These are phyloP conservation scores for Neodidymelliopsis sp. DNA, from an alignment of 2,329 filamentous ascomycete genomes.

Conservation along the genomic window DNA sequence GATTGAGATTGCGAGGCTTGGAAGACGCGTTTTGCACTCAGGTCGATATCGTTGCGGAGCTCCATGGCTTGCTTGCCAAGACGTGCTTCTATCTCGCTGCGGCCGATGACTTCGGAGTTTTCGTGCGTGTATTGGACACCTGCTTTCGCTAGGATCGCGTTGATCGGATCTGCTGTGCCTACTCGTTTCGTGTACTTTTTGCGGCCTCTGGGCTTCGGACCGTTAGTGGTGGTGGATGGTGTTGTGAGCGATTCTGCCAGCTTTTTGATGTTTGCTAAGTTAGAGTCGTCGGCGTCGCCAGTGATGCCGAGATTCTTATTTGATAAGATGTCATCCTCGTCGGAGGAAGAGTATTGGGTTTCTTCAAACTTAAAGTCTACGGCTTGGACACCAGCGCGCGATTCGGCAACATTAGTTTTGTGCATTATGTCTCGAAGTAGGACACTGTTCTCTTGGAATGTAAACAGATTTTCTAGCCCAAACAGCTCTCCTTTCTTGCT, in stretches of 20 bases:
- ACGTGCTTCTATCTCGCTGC: conserved; percentile 87
- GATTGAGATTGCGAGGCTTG: conserved; percentile 53
- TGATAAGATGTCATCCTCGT: conserved; percentile 34
- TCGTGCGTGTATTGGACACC: conserved; percentile 97
- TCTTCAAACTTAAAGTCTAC: conserved; percentile 69
- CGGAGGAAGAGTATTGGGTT: conserved; percentile 37
- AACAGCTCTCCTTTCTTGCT: conserved; percentile 93
- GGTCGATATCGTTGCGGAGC: conserved; percentile 59
- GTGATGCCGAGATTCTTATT: conserved; percentile 36
- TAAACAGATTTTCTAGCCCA: conserved; percentile 85
- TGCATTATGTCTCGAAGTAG: conserved; percentile 95
- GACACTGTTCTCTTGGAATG: conserved; percentile 78
- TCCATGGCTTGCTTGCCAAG: conserved; percentile 79
- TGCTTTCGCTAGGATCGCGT: conserved; percentile 85
- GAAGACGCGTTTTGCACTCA: conserved; percentile 66
- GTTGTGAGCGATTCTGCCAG: conserved; percentile 44
- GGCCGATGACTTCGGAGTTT: conserved; percentile 92
- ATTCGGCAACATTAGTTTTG: conserved; percentile 96
- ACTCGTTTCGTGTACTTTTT: conserved; percentile 41
- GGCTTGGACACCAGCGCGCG: conserved; percentile 81
- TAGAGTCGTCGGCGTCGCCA: conserved; percentile 34
- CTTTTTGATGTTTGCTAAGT: conserved; percentile 68
- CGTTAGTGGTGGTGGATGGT: conserved; percentile 1
- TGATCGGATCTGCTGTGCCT: conserved; percentile 71
- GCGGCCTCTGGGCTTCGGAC: conserved; percentile 37